phyloP scores from a whole-genome alignment of 768 basidiomycete species.

The Dendrothele bispora region DNA sequence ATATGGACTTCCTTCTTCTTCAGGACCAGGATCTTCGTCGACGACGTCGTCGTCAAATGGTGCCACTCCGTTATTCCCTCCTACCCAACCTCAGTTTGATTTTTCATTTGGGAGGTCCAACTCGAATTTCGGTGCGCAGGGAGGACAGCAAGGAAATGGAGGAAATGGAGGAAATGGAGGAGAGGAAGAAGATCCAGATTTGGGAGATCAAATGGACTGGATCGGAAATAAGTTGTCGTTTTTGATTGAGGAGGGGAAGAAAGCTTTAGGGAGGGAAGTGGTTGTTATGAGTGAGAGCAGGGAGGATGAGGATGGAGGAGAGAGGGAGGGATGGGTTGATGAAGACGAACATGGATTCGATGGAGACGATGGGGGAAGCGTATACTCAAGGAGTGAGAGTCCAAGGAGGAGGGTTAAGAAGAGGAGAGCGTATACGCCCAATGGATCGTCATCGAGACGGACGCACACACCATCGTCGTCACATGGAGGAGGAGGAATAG shows the following conservation, averaged over 20 bases:
- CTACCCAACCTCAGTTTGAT: slow-evolving; percentile 42
- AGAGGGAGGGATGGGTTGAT: slow-evolving; percentile 73
- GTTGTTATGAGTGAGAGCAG: slow-evolving; percentile 74
- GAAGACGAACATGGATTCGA: slow-evolving; percentile 48
- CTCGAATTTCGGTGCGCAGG: neutral
- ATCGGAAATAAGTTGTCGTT: slow-evolving; percentile 67
- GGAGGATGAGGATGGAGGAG: slow-evolving; percentile 79
- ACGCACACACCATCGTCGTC: too few species aligned
- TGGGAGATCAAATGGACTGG: slow-evolving; percentile 81
- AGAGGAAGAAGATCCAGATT: neutral
- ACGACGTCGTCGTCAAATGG: neutral
- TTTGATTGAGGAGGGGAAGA: slow-evolving; percentile 79
- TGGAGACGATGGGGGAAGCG: neutral
- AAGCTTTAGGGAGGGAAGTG: slow-evolving; percentile 73
- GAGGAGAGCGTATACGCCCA: neutral
- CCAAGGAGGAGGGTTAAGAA: slow-evolving; percentile 1
- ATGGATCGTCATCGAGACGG: slow-evolving; percentile 15
- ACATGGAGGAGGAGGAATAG: slow-evolving; percentile 11
- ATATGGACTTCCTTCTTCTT: neutral
- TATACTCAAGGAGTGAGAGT: neutral
- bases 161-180: slow-evolving; percentile 31
- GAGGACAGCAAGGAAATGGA: slow-evolving; percentile 31
- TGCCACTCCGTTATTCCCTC: slow-evolving; percentile 23
- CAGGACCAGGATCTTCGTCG: neutral
- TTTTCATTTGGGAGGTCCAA: slow-evolving; percentile 32